phyloP scores from a whole-genome alignment of 2,329 filamentous ascomycete genomes.

The Colletotrichum sp. region DNA sequence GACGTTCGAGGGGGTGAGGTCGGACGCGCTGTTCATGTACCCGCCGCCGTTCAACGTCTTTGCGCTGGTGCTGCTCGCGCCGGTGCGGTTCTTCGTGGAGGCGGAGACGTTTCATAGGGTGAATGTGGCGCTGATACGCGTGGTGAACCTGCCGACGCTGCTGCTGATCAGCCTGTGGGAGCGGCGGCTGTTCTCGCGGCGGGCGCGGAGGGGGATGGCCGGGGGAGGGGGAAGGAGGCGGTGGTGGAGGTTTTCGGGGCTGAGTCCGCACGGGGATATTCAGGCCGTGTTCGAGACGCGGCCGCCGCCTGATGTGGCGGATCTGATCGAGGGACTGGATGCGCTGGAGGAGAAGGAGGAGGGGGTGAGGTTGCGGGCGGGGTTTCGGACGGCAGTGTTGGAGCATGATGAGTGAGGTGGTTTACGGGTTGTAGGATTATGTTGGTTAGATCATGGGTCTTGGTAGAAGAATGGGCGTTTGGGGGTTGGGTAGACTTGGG shows the following conservation, averaged over 20 bases:
- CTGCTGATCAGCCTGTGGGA: constrained; percentile 67
- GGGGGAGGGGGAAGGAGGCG: background rate
- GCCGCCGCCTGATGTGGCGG: constrained; percentile 49
- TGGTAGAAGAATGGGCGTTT: background rate
- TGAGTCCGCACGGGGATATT: constrained; percentile 64
- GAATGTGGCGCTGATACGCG: constrained; percentile 69
- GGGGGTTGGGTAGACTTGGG: background rate
- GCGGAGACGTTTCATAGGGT: constrained; percentile 73
- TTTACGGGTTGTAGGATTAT: background rate
- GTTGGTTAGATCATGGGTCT: background rate
- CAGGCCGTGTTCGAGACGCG: constrained; percentile 65
- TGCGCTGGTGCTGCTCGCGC: constrained; percentile 67
- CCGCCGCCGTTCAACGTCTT: constrained; percentile 74
- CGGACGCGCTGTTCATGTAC: constrained; percentile 73
- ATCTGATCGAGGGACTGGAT: constrained; percentile 31
- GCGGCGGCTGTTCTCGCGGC: constrained; percentile 54
- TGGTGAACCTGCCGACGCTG: constrained; percentile 68
- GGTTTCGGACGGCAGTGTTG: background rate
- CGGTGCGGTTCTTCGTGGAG: constrained; percentile 67
- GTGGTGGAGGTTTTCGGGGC: constrained; percentile 30
- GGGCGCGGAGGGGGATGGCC: constrained; percentile 34
- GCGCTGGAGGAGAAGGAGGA: background rate
- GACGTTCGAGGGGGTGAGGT: constrained; percentile 77
- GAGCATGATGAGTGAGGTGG: background rate
- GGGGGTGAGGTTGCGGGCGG: background rate